Percentiles rank a stretch among this genome's conserved stretches.
Conservation (phyloP, 805 yeast genomes). For the Candida ascalaphidarum region DNA sequence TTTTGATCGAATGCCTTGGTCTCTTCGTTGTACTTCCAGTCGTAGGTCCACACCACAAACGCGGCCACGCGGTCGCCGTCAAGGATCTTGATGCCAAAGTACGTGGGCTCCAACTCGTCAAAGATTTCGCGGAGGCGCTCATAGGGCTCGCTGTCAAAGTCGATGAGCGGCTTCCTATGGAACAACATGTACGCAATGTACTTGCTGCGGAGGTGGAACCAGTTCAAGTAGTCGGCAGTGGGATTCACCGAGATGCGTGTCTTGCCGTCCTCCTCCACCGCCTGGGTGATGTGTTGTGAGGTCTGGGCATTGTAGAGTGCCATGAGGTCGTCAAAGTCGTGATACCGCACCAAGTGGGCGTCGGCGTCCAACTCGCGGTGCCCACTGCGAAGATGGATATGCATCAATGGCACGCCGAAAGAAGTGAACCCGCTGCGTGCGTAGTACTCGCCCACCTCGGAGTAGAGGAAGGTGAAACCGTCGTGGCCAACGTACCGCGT, state of each 20-base stretch:
- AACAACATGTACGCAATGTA: conserved; percentile 12
- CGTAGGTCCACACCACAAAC: conserved; percentile 31
- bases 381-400: conserved; percentile 10
- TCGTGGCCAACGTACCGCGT: conserved; percentile 15
- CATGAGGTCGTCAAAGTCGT: conserved; percentile 19
- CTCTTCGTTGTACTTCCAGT: conserved; percentile 14
- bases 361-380: conserved; percentile 1
- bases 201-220: conserved; percentile 36
- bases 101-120: conserved; percentile 15
- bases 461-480: conserved; percentile 30
- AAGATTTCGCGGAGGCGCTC: conserved; percentile 10
- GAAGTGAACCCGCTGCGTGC: conserved; percentile 28
- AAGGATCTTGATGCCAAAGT: conserved; percentile 22
- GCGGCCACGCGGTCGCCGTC: conserved; percentile 14
- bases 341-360: conserved; percentile 16
- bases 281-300: conserved; percentile 8
- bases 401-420: conserved; percentile 22
- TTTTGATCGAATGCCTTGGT: conserved; percentile 4
- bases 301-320: conserved; percentile 12
- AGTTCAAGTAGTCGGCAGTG: conserved; percentile 20
- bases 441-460: conserved; percentile 38
- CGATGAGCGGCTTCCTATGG: conserved; percentile 1
- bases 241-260: conserved; percentile 23
- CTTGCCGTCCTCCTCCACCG: conserved; percentile 18
- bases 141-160: conserved; percentile 4